Evolutionary conservation across 495 filamentous ascomycete genomes (phyloP), one percentile per base, ranked within the genome.

Genomic region (Annulohypoxylon moriforme): DNA sequence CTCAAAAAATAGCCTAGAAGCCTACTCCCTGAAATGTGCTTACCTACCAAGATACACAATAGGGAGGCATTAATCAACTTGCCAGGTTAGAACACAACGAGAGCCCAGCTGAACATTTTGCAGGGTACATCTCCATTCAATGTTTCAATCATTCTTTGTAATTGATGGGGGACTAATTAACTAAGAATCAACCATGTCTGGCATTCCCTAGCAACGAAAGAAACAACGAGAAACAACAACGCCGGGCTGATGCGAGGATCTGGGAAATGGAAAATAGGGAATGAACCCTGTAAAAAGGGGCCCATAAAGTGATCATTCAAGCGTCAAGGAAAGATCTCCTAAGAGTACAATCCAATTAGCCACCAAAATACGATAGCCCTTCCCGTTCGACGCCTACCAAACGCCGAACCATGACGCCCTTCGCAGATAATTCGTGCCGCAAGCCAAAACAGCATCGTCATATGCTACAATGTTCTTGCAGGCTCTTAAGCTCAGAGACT

Each of bases 381-480:
- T 65, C 70, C 52, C 47, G 33, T 65, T 62, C 60, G 61, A 69
- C 56, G 50, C 66, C 71, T 52, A n/a, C 56, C 57, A 57, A 69
- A 66, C 61, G 61, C 61, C 66, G 25, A 67, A 49, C 57, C 71
- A 22, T 44, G 29, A 20, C 61, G 49, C 64, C 71, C 47, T 42
- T 66, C 20, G 42, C 11, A 20, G 55, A 62, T 33, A 18, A 73
- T 46, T 52, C 56, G 59, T 59, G 36, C 27, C 33, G 36, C 29
- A 61, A 34, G 25, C 42, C 42, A 33, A 49, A 33, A 16, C 38
- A 40, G 57, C 36, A 58, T 61, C 36, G 49, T 58, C 52, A 31
- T 60, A 38, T 60, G 34, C 57, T 18, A 36, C 25, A 57, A 63
- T 38, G 31, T 52, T 42, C 34, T 38, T 42, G 25, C 24, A 63